Evolutionary conservation across 2,329 filamentous ascomycete species (phyloP), one percentile per base, ranked within the genome.

Genomic region (Shiraia sp.): DNA sequence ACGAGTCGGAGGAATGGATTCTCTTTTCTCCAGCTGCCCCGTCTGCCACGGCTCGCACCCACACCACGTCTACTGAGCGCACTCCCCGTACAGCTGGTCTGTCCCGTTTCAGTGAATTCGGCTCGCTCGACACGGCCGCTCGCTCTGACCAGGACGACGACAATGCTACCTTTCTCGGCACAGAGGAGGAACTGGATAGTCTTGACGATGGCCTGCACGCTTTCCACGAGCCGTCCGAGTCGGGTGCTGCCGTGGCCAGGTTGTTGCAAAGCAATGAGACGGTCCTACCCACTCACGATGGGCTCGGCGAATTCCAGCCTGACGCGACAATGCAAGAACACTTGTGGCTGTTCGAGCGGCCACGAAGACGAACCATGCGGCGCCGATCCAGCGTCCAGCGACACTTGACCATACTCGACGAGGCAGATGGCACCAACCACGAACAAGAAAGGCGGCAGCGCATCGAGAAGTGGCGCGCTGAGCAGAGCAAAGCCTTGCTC

Each of bases 1-100:
- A 88, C 47, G 86, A 91, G 53, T 86, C 88, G 10, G 87, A 93
- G 70, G 92, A 95, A 80, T 99, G 93, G 93, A 87, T 97, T 40
- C 82, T 99, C 52, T 99, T 99, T 75, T 88, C 90, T 6, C 75
- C 75, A 0, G 59, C 62, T n/a, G 65, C 70, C 8, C 55, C 60
- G n/a, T 89, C 89, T 2, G 78, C 79, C 7, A 83, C 87, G 14
- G 84, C 86, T 48, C 79, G 85, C 37, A 88, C 85, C 31, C 83
- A 80, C 45, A 83, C 88, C 26, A 82, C 83, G 32, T 81, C 67
- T 67, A 88, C 69, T 61, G 80, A 73, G 74, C 83, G 70, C 65
- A 91, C 74, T 53, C 81, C 70, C 75, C 86, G 64, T 68, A 87
- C 82, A 30, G 76, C 83, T 19, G 87, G 86, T 26, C 80, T 82